A percentile compares a stretch with the other conserved stretches of the same genome.
These are phyloP conservation scores for Angophora floribunda DNA, from an alignment of 345 rosid genomes.

Conservation along the genomic window DNA sequence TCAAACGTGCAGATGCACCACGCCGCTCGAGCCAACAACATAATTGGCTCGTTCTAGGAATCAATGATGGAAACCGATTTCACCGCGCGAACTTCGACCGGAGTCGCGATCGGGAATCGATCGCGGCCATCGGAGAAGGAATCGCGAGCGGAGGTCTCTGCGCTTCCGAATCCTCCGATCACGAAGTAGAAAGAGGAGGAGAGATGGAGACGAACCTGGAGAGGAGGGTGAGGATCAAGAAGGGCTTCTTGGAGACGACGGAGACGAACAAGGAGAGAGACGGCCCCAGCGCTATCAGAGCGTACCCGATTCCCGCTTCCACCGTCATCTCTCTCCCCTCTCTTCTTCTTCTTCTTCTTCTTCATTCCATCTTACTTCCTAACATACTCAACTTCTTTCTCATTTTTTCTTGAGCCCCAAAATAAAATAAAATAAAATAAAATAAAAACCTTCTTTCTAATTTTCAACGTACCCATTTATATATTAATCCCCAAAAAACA, in stretches of 20 bases:
- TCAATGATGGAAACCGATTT: not conserved
- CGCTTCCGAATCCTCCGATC: not conserved
- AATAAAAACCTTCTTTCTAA: not conserved
- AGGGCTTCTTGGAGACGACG: slow-evolving; percentile 88
- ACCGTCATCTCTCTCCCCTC: slow-evolving; percentile 39
- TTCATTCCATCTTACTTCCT: not conserved
- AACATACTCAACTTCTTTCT: not conserved
- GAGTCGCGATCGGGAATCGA: not conserved
- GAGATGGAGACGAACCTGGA: slow-evolving; percentile 44
- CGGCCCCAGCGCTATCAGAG: slow-evolving; percentile 78
- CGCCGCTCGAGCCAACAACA: not conserved
- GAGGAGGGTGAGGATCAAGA: slow-evolving; percentile 86
- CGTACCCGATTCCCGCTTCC: slow-evolving; percentile 90
- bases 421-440: no score
- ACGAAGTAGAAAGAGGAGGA: not conserved
- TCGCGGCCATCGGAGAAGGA: not conserved
- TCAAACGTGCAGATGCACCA: not conserved
- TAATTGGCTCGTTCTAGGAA: not conserved
- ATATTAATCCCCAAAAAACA: not conserved
- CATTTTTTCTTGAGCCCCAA: not conserved
- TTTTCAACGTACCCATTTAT: not conserved
- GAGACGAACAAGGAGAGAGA: slow-evolving; percentile 82
- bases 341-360: no score
- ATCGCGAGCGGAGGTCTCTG: not conserved
- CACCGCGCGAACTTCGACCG: not conserved